A percentile compares a stretch with the other conserved stretches of the same genome.
phyloP scores from a whole-genome alignment of 352 stramenopile species.

The Phytophthora fragariaefolia region DNA sequence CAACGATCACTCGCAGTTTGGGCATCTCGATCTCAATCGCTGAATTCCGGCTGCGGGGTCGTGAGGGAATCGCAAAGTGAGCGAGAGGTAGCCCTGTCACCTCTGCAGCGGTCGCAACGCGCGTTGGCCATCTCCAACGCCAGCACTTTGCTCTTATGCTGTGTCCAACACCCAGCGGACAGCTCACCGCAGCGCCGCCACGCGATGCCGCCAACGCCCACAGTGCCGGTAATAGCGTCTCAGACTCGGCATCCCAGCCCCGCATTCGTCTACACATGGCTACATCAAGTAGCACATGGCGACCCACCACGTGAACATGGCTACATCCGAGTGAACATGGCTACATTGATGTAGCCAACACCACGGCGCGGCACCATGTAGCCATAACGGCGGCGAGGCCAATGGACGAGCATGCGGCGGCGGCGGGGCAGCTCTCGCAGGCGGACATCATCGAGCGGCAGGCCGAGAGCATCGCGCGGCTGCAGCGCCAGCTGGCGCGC shows the following conservation, averaged over 20 bases:
- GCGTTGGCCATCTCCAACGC: constrained; percentile 16
- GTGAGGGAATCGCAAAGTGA: constrained; percentile 22
- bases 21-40: constrained; percentile 14
- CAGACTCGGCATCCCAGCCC: neutral
- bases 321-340: too few relatives aligned
- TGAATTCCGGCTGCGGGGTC: constrained; percentile 2
- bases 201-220: constrained; percentile 4
- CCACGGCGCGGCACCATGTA: neutral
- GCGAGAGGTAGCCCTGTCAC: neutral
- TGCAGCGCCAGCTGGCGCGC: constrained; percentile 49
- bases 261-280: too few relatives aligned
- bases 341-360: too few relatives aligned
- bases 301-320: too few relatives aligned
- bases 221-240: constrained; percentile 12
- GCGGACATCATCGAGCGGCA: constrained; percentile 76
- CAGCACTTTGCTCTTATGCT: constrained; percentile 13
- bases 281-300: too few relatives aligned
- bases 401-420: constrained; percentile 17
- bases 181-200: neutral
- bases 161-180: constrained; percentile 7
- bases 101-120: neutral
- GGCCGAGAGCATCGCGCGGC: constrained; percentile 56
- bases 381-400: too few relatives aligned
- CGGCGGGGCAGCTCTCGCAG: constrained; percentile 61
- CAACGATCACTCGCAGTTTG: constrained; percentile 22